Evolutionary conservation across 2,329 filamentous ascomycete species (phyloP), one percentile per base, ranked within the genome.

Genomic region (Annulohypoxylon truncatum): DNA sequence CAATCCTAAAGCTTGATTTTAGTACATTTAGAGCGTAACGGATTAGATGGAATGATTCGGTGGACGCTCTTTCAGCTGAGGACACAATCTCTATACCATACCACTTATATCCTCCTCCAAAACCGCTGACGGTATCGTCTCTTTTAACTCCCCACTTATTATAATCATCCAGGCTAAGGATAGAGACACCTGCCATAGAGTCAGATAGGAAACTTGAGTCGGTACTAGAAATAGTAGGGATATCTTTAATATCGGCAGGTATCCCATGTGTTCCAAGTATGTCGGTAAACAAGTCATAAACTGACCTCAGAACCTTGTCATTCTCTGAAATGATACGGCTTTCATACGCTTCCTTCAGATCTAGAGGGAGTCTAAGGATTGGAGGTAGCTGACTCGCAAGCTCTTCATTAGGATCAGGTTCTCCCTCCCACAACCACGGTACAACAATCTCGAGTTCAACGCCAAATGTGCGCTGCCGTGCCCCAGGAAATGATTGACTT

Each of bases 1-100:
- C n/a, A 4, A 68, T 63, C 6, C 70, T 52, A 47, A 59, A 72
- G 0, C 31, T 51, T 1, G 50, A 62, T 1, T 29, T 59, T n/a
- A 66, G 56, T 3, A 72, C 22, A 10, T 50, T 4, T 0, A 67
- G 26, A 6, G 53, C 62, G 1, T 65, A 26, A 2, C 18, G 24
- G n/a, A 73, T 53, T 2, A 47, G 54, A 1, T 66, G 15, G 44
- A 71, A 73, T 1, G 42, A 56, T 0, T 15, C 31, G 3, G 66
- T 50, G 1, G 54, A 51, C 2, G 65, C 56, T n/a, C 44, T 61
- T 12, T 65, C 61, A 3, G 53, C 67, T 2, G 70, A 66, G 4
- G 62, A 69, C 15, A 6, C 22, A 3, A 72, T 33, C 33, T 73
- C 71, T 1, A 72, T 38, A 3, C 9, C n/a, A 6, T 22, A 2